These are phyloP conservation scores for Raphidocelis subcapitata DNA, from an alignment of 139 green algal genomes.

Conservation along the genomic window DNA sequence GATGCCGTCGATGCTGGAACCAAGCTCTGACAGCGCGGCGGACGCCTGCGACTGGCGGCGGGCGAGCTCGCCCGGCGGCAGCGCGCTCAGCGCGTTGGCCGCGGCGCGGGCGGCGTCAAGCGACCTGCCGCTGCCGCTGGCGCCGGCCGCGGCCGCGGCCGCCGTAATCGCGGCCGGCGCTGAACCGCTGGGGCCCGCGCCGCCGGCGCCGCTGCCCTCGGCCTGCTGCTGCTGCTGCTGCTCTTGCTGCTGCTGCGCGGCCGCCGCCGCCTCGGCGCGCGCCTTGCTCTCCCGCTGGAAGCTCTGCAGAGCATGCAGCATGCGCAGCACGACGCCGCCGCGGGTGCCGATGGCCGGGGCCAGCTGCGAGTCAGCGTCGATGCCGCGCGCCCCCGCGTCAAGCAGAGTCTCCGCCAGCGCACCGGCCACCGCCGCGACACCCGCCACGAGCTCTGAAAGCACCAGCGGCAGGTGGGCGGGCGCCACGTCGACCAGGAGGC, in stretches of 20 bases:
- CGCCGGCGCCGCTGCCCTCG: neutral
- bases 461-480: constrained; percentile 55
- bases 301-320: constrained; percentile 65
- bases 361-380: constrained; percentile 30
- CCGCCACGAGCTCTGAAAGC: constrained; percentile 51
- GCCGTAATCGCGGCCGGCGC: neutral
- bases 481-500: constrained; percentile 58
- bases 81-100: too few species aligned
- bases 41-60: too few species aligned
- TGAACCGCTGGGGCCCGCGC: too few species aligned
- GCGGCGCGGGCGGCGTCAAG: too few species aligned
- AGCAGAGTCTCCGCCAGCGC: constrained; percentile 38
- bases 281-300: constrained; percentile 35
- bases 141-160: constrained; percentile 4
- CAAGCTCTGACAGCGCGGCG: too few species aligned
- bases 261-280: constrained; percentile 5
- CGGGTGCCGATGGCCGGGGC: constrained; percentile 34
- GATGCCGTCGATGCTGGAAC: too few species aligned
- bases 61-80: too few species aligned
- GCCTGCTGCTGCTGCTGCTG: neutral
- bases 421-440: constrained; percentile 35
- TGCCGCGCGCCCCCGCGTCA: constrained; percentile 19
- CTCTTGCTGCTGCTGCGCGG: constrained; percentile 11
- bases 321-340: constrained; percentile 60
- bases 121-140: neutral